A percentile compares a stretch with the other conserved stretches of the same genome.
Evolutionary conservation across 495 filamentous ascomycete species (phyloP).

Genomic region (Penicillium diatomitis): DNA sequence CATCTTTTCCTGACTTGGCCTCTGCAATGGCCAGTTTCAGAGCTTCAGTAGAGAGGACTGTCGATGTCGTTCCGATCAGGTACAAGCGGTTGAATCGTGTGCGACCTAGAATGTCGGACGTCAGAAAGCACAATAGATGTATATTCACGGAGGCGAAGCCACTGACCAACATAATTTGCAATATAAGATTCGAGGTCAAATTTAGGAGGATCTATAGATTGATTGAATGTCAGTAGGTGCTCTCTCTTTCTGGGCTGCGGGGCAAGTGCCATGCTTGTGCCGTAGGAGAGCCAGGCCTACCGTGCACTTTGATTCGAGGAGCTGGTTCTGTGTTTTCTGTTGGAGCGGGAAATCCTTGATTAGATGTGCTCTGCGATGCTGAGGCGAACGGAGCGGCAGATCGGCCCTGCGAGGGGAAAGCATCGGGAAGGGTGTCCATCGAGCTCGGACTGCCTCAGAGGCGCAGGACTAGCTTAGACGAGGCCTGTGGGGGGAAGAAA

Average conservation of each 20-base stretch:
- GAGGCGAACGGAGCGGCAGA: constrained; percentile 2
- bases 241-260: no score
- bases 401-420: constrained; percentile 13
- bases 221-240: no score
- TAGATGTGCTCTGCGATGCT: background rate
- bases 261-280: background rate
- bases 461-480: background rate
- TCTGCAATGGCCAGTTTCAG: constrained; percentile 67
- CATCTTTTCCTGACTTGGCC: constrained; percentile 69
- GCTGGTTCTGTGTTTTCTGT: constrained; percentile 5
- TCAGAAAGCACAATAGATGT: background rate
- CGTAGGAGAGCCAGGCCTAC: constrained; percentile 12
- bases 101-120: constrained; percentile 24
- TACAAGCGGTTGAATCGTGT: constrained; percentile 71
- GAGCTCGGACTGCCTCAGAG: constrained; percentile 2
- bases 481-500: background rate
- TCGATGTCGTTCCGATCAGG: constrained; percentile 70
- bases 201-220: constrained; percentile 61
- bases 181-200: constrained; percentile 92
- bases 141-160: no score
- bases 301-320: constrained; percentile 20
- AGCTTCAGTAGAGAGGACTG: constrained; percentile 69
- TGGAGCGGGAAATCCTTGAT: background rate
- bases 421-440: constrained; percentile 24
- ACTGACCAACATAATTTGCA: constrained; percentile 74